phyloP scores from a whole-genome alignment of 257 asterid genomes.

The Ocimum tenuiflorum region DNA sequence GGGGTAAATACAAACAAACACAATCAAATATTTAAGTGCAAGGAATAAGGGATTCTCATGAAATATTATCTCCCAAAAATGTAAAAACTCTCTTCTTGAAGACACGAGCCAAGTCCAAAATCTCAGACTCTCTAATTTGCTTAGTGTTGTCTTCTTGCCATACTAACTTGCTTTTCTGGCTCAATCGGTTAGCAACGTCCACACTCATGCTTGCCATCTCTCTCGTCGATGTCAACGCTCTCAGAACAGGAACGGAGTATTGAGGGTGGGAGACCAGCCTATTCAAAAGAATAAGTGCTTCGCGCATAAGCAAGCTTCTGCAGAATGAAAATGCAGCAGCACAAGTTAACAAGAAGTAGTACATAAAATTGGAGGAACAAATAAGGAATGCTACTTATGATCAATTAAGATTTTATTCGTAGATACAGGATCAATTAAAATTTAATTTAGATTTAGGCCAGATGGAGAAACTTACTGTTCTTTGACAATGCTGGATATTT shows the following conservation, averaged over 20 bases:
- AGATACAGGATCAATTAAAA: not conserved
- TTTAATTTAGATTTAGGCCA: not conserved
- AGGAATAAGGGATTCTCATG: conserved; percentile 22
- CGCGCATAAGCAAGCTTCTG: conserved; percentile 75
- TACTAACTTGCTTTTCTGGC: conserved; percentile 40
- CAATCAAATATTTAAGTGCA: not conserved
- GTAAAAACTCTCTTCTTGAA: conserved; percentile 65
- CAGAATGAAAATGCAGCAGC: not conserved
- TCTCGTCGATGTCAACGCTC: conserved; percentile 54
- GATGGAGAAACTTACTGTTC: conserved; percentile 48
- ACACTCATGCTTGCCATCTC: conserved; percentile 51
- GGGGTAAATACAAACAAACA: not conserved
- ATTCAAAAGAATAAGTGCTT: conserved; percentile 81
- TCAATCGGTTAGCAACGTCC: conserved; percentile 56
- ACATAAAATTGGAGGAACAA: not conserved
- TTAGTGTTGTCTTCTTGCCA: conserved; percentile 43
- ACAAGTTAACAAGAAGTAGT: not conserved
- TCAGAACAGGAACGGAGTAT: conserved; percentile 47
- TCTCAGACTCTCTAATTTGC: conserved; percentile 59
- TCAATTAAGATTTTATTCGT: not conserved
- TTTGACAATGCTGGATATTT: conserved; percentile 36
- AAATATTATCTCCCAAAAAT: conserved; percentile 46
- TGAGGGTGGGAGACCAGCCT: conserved; percentile 85
- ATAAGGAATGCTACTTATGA: not conserved
- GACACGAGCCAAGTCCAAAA: conserved; percentile 60